Evolutionary conservation across 768 basidiomycete species (phyloP), one percentile per base, ranked within the genome.

Genomic region (Dacryopinax primogenitus): DNA sequence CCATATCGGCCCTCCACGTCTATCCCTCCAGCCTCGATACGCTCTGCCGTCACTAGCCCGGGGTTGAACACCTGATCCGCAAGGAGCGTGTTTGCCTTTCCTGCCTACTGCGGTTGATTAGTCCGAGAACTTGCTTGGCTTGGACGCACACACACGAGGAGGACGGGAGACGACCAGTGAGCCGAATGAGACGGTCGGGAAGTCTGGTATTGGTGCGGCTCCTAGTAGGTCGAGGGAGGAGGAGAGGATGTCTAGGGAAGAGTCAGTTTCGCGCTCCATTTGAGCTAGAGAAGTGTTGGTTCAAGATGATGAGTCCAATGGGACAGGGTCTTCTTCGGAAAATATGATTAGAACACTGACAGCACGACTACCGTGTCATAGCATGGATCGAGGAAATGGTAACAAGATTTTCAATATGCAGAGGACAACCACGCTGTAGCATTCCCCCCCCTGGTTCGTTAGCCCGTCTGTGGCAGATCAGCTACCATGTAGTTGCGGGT

Each of bases 61-160:
- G 85, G 86, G 37, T 84, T 88, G 72, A 88, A 88, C 1, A 88
- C 76, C 67, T 86, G 85, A 73, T 88, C 86, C 62, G 86, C 87
- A 23, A 88, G 77, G 11, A 87, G 77, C 15, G 85, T 86, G 67
- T 83, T 86, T 32, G 86, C 84, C 86, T 87, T 58, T 30, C 51
- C 51, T 4, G 51, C 51, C 51, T 58, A 58, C 51, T 58, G 51
- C 51, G 41, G 26, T 58, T 58, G 26, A 58, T 7, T 32, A 9
- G 15, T 32, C 4, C 9, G 51, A 4, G 26, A 3, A 9, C 32
- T 30, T 58, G 26, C 3, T 28, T 7, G 41, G 7, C n/a, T n/a
- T 7, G 4, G 18, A 6, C 18, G 18, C 3, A 58, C 51, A 30
- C 4, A 58, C 51, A 18, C 51, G 51, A 28, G 51, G 51, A 58